These are phyloP conservation scores for Rhizomucor pusillus DNA, from an alignment of 371 early-diverging fungal genomes.

Conservation along the genomic window DNA sequence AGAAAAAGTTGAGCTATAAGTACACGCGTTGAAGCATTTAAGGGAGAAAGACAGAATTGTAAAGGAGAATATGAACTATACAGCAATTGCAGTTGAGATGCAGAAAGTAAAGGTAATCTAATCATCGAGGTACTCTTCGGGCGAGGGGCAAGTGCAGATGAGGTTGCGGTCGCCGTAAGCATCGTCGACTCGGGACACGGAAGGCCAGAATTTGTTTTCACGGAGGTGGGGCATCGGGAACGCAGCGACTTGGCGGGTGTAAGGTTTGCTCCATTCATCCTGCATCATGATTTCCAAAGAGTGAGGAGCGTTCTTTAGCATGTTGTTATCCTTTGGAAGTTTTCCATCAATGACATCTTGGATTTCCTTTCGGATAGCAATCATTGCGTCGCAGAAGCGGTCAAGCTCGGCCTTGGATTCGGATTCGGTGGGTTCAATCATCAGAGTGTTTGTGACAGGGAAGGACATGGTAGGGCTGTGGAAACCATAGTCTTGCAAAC, in stretches of 20 bases:
- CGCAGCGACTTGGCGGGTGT: slow-evolving; percentile 86
- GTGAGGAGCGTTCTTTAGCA: slow-evolving; percentile 89
- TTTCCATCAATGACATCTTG: slow-evolving; percentile 80
- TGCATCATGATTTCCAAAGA: slow-evolving; percentile 71
- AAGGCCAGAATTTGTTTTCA: slow-evolving; percentile 95
- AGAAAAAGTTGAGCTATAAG: too few species aligned
- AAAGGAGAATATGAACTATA: too few species aligned
- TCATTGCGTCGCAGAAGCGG: slow-evolving; percentile 97
- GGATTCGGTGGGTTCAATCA: slow-evolving; percentile 99
- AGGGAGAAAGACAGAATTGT: too few species aligned
- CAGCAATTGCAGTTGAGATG: too few species aligned
- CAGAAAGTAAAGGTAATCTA: too few species aligned
- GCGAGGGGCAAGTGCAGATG: slow-evolving; percentile 86
- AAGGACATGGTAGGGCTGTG: slow-evolving; percentile 98
- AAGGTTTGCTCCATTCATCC: slow-evolving; percentile 82
- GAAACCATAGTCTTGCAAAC: slow-evolving; percentile 97
- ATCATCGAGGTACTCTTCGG: slow-evolving; percentile 42
- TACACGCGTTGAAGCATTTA: too few species aligned
- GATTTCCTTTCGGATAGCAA: slow-evolving; percentile 90
- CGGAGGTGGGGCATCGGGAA: slow-evolving; percentile 83
- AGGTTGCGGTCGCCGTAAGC: slow-evolving; percentile 93
- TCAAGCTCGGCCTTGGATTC: slow-evolving; percentile 92
- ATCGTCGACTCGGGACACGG: slow-evolving; percentile 89
- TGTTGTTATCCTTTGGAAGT: slow-evolving; percentile 80
- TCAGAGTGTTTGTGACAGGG: slow-evolving; percentile 96